Evolutionary conservation across 2,329 filamentous ascomycete species (phyloP).

Genomic region (Pleomassaria siparia): DNA sequence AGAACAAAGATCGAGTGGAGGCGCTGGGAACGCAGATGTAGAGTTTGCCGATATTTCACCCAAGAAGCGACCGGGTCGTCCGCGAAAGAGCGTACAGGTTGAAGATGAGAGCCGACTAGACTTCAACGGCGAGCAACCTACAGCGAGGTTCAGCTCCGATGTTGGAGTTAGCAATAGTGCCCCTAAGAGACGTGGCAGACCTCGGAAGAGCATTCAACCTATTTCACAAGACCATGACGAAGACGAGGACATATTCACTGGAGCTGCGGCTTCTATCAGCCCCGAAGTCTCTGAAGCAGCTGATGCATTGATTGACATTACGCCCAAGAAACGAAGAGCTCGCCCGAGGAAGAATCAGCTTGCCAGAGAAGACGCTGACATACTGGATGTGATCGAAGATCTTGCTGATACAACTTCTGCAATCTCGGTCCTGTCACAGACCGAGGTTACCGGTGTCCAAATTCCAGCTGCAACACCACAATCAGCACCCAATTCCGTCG

Average conservation of each 20-base stretch:
- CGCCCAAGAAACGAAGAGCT: constrained; percentile 34
- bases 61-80: constrained; percentile 36
- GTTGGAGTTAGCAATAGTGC: constrained; percentile 18
- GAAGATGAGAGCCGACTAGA: constrained; percentile 19
- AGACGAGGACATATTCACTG: neutral
- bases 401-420: neutral
- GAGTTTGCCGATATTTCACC: constrained; percentile 26
- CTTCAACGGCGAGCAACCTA: neutral
- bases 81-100: constrained; percentile 31
- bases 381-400: neutral
- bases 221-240: constrained; percentile 12
- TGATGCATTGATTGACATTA: constrained; percentile 2
- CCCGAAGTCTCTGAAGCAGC: neutral
- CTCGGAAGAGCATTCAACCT: constrained; percentile 32
- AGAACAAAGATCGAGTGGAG: constrained; percentile 20
- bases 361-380: constrained; percentile 13
- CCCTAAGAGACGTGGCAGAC: constrained; percentile 37
- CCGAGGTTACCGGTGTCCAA: neutral
- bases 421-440: neutral
- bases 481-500: neutral
- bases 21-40: constrained; percentile 21
- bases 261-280: neutral
- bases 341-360: constrained; percentile 37
- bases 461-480: neutral
- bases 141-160: neutral